Evolutionary conservation across 257 asterid species (phyloP).

Genomic region (Plectranthus barbatus): DNA sequence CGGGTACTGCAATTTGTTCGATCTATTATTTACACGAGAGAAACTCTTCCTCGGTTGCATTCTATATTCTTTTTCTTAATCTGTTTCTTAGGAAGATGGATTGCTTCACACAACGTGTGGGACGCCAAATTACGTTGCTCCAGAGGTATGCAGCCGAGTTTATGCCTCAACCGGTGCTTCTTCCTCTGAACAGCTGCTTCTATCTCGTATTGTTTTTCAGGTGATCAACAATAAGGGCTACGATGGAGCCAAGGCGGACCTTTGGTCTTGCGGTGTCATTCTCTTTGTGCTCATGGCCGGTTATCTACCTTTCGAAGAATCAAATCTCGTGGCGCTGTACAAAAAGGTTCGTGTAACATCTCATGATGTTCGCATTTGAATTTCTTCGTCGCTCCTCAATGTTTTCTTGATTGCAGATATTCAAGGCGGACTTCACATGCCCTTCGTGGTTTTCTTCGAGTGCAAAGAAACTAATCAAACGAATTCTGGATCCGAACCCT

Average conservation of each 20-base stretch:
- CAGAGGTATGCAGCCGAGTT: constrained; percentile 56
- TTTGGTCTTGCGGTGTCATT: constrained; percentile 86
- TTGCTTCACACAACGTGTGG: constrained; percentile 97
- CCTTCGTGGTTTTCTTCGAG: constrained; percentile 91
- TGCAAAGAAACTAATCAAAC: constrained; percentile 74
- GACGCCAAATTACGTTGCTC: constrained; percentile 98
- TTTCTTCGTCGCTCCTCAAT: too few relatives aligned
- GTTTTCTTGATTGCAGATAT: constrained; percentile 52
- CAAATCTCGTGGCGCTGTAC: constrained; percentile 56
- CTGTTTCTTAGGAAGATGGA: constrained; percentile 70
- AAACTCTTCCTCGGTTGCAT: neutral
- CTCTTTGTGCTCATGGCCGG: constrained; percentile 63
- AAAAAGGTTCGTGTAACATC: constrained; percentile 29
- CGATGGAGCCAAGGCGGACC: constrained; percentile 95
- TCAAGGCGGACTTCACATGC: constrained; percentile 78
- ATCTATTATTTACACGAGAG: too few relatives aligned
- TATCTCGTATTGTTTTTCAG: constrained; percentile 24
- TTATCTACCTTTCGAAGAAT: constrained; percentile 80
- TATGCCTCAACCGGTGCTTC: neutral
- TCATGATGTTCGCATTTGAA: neutral
- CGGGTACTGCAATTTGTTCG: constrained; percentile 37
- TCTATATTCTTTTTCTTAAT: neutral
- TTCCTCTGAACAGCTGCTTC: neutral
- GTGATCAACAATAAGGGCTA: constrained; percentile 90
- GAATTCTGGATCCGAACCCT: constrained; percentile 91